Base-by-base conservation (phyloP, 2,329 filamentous ascomycete genomes). In the Colletotrichum caudatum region DNA sequence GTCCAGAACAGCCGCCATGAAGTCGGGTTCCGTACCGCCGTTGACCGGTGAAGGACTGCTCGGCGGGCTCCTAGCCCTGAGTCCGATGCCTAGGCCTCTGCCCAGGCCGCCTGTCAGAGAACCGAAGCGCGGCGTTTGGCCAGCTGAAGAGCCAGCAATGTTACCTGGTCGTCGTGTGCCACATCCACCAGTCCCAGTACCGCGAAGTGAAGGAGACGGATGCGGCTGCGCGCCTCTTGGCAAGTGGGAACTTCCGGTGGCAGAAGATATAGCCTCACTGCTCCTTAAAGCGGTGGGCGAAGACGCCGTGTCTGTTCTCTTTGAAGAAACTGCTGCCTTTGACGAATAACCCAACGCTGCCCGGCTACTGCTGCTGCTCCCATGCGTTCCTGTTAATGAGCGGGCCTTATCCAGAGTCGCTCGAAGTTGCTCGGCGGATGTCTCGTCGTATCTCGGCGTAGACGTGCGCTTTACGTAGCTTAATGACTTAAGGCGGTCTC, bases 401-500 rank as follows among this genome's bases (percentile, higher is more conserved):
- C 26, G 65, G 3, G 9, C 35, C 44, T 41, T 59, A 5, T 37
- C 37, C 6, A 39, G 44, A 20, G 11, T 29, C 18, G 51, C 58
- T 26, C n/a, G 51, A 16, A 44, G 51, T 23, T 46, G 26, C 16
- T 48, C n/a, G 16, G 39, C 26, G 23, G 58, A 3, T 41, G 39
- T 14, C n/a, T 68, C 58, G 35, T 64, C 62, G 7, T 59, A 54
- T 33, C 57, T 60, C 46, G 69, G 53, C 18, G 65, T 51, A 7
- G 59, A 60, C 20, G 60, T 39, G 11, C 39, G 66, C 14, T 50
- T 64, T 4, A 62, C 9, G 6, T 26, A 29, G 14, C 48, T 29
- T 1, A 69, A 48, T 0, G 16, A 50, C 48, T 64, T 72, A 2
- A 72, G 65, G 16, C 66, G 69, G 39, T 72, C 66, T 64, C 54